Evolutionary conservation across 495 filamentous ascomycete species (phyloP).

Genomic region (Xanthoparmelia taractica): DNA sequence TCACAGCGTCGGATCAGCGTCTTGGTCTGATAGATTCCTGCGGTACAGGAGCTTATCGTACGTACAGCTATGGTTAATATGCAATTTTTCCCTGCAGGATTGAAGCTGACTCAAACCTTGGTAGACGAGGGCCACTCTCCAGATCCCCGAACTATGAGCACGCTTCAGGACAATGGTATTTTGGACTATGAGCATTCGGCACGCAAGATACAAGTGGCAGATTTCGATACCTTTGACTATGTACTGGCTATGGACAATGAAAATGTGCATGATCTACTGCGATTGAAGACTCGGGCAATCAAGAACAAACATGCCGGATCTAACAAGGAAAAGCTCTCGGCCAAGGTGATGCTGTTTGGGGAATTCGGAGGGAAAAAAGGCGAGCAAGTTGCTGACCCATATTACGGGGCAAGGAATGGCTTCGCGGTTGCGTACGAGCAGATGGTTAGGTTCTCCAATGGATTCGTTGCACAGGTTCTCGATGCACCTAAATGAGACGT

Average conservation of each 20-base stretch:
- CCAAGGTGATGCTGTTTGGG: conserved; percentile 71
- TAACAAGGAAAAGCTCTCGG: conserved; percentile 28
- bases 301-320: conserved; percentile 40
- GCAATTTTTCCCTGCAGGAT: not conserved
- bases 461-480: conserved; percentile 51
- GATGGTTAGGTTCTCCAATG: conserved; percentile 66
- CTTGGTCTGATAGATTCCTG: conserved; percentile 75
- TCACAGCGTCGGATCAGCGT: conserved; percentile 54
- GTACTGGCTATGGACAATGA: conserved; percentile 87
- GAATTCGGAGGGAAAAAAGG: conserved; percentile 62
- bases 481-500: not conserved
- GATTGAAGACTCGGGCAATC: conserved; percentile 48
- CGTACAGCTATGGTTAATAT: conserved; percentile 28
- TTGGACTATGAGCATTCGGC: conserved; percentile 68
- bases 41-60: conserved; percentile 75
- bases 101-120: not conserved
- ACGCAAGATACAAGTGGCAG: conserved; percentile 58
- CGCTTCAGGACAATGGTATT: conserved; percentile 66
- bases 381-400: conserved; percentile 80
- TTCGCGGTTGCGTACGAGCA: conserved; percentile 86
- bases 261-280: conserved; percentile 67
- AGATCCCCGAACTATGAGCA: conserved; percentile 78
- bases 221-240: conserved; percentile 85
- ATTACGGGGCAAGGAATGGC: conserved; percentile 76
- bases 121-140: conserved; percentile 50